Conservation (phyloP, 345 rosid genomes). For the Nasturtium officinale region DNA sequence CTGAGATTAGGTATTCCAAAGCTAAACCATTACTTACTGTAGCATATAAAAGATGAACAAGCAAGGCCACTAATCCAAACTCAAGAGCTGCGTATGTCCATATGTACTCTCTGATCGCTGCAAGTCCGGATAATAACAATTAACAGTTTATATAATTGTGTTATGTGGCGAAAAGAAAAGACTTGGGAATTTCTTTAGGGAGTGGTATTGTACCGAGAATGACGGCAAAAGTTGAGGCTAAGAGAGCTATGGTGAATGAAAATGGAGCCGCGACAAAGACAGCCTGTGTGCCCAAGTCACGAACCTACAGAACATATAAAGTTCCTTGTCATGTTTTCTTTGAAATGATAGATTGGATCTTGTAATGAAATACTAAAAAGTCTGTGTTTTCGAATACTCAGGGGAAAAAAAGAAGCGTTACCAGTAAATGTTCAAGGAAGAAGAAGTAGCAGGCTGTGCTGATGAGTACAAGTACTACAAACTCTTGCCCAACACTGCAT, state of each 20-base stretch:
- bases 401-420: constrained; percentile 45
- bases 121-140: constrained; percentile 28
- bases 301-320: constrained; percentile 52
- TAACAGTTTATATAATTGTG: neutral
- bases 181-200: neutral
- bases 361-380: neutral
- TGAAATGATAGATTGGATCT: neutral
- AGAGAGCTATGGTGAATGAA: constrained; percentile 69
- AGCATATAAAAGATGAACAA: constrained; percentile 59
- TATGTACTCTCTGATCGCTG: constrained; percentile 82
- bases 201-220: constrained; percentile 54
- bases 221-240: constrained; percentile 73
- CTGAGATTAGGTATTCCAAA: neutral
- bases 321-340: constrained; percentile 8
- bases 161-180: neutral
- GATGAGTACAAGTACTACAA: constrained; percentile 85
- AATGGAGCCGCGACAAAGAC: constrained; percentile 79
- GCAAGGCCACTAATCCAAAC: constrained; percentile 74
- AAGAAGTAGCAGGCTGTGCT: constrained; percentile 94
- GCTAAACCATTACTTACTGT: constrained; percentile 51
- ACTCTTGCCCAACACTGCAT: constrained; percentile 94
- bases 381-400: neutral
- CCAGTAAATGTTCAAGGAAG: constrained; percentile 93
- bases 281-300: constrained; percentile 67
- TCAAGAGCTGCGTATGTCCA: constrained; percentile 95